Conservation (phyloP, 1,284 basidiomycete genomes). For the Pascua guehoae region DNA sequence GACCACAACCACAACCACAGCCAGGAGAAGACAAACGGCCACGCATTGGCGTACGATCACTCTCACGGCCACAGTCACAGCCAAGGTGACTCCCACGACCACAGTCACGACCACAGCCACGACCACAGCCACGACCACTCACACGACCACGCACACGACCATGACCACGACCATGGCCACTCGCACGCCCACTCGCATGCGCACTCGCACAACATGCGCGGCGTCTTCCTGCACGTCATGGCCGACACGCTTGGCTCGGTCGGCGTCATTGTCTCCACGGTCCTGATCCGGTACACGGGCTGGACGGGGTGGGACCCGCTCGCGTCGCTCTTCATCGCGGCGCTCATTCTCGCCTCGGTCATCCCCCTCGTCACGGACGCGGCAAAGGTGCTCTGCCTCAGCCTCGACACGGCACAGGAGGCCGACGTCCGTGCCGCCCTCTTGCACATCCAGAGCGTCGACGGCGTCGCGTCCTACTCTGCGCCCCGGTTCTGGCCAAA, state of each 20-base stretch:
- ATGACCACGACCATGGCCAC: slow-evolving; percentile 27
- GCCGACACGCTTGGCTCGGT: slow-evolving; percentile 54
- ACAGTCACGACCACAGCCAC: slow-evolving; percentile 17
- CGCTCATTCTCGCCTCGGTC: slow-evolving; percentile 91
- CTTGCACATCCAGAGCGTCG: slow-evolving; percentile 64
- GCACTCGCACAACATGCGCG: slow-evolving; percentile 98
- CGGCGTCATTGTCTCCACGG: slow-evolving; percentile 96
- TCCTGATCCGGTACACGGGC: slow-evolving; percentile 94
- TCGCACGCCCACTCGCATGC: slow-evolving; percentile 53
- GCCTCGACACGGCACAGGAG: slow-evolving; percentile 68
- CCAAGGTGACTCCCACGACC: slow-evolving; percentile 21
- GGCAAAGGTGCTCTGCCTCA: slow-evolving; percentile 80
- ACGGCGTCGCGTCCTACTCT: slow-evolving; percentile 77
- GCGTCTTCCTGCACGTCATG: slow-evolving; percentile 73
- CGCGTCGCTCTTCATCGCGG: slow-evolving; percentile 92
- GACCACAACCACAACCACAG: slow-evolving; percentile 39
- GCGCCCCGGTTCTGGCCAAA: slow-evolving; percentile 93
- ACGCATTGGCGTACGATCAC: slow-evolving; percentile 2
- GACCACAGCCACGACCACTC: slow-evolving; percentile 11
- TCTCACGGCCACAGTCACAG: slow-evolving; percentile 18
- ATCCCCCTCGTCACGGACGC: slow-evolving; percentile 92
- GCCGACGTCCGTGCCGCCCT: slow-evolving; percentile 67
- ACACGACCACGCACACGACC: slow-evolving; percentile 42
- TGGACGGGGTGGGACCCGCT: slow-evolving; percentile 99
- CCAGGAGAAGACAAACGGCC: slow-evolving; percentile 1